Percentiles rank a stretch among this genome's conserved stretches.
phyloP scores from a whole-genome alignment of 2,329 filamentous ascomycete species.

The Botrytis medusae region DNA sequence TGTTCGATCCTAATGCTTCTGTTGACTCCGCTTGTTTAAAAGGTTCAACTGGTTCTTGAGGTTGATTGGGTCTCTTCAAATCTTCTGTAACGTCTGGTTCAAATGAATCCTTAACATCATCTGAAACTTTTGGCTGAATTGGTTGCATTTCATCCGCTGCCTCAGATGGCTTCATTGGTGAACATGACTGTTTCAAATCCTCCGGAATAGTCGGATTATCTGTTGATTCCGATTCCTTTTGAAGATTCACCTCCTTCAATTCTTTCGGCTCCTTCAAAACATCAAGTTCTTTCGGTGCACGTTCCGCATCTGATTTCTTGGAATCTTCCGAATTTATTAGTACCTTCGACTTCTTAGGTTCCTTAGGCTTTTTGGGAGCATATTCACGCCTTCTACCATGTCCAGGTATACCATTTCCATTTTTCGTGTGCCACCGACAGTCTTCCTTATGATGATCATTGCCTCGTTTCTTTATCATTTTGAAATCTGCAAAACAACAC shows the following conservation, averaged over 20 bases:
- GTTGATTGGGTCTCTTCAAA: neutral
- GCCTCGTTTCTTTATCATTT: neutral
- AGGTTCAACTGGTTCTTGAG: too few species aligned
- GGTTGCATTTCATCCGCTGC: neutral
- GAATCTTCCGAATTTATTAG: neutral
- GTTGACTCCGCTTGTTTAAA: neutral
- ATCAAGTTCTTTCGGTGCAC: neutral
- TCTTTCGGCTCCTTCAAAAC: neutral
- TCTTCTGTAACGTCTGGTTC: neutral
- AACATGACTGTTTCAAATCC: neutral
- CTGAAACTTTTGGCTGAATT: neutral
- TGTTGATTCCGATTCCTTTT: neutral
- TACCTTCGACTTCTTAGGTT: neutral
- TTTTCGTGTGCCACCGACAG: neutral
- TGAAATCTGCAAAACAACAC: neutral
- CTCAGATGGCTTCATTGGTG: neutral
- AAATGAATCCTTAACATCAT: neutral
- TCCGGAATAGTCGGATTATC: neutral
- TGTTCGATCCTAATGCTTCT: neutral
- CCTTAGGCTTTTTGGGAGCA: neutral
- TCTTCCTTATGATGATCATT: neutral
- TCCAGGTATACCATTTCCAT: constrained; percentile 1
- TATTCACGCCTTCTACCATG: neutral
- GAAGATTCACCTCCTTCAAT: neutral
- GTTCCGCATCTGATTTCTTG: neutral